phyloP scores from a whole-genome alignment of 108 stramenopile genomes.

The Mayamaea pseudoterrestris region DNA sequence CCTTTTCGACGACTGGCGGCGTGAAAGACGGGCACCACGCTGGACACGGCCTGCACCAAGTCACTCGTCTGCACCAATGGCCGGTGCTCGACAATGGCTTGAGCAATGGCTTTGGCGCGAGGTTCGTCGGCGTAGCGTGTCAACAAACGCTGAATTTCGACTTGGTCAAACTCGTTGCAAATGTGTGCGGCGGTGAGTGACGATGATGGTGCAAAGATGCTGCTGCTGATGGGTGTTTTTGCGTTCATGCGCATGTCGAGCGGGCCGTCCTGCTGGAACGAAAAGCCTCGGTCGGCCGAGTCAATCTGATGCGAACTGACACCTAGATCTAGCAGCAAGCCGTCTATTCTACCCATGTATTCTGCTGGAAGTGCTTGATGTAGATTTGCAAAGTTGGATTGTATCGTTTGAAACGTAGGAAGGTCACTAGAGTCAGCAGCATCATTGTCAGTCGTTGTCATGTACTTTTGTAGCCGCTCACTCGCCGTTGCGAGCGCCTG shows the following conservation, averaged over 20 bases:
- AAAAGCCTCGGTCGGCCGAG: constrained; percentile 80
- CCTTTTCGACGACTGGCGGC: constrained; percentile 57
- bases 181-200: constrained; percentile 76
- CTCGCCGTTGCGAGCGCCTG: constrained; percentile 54
- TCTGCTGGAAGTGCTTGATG: constrained; percentile 17
- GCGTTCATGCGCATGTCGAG: constrained; percentile 89
- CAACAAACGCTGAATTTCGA: constrained; percentile 58
- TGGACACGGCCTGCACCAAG: constrained; percentile 61
- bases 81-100: constrained; percentile 56
- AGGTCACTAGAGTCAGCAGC: constrained; percentile 16
- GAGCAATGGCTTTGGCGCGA: constrained; percentile 53
- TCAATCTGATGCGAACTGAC: constrained; percentile 92
- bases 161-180: constrained; percentile 75
- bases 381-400: constrained; percentile 52
- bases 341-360: constrained; percentile 46
- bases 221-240: not conserved
- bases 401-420: constrained; percentile 43
- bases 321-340: constrained; percentile 89
- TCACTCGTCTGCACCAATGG: constrained; percentile 69
- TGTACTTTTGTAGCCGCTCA: constrained; percentile 40
- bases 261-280: constrained; percentile 86
- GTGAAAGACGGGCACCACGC: constrained; percentile 62
- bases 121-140: constrained; percentile 79
- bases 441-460: too few relatives aligned
- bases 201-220: too few relatives aligned